Base-by-base conservation (phyloP, 768 basidiomycete species). In the Suillus bovinus region DNA sequence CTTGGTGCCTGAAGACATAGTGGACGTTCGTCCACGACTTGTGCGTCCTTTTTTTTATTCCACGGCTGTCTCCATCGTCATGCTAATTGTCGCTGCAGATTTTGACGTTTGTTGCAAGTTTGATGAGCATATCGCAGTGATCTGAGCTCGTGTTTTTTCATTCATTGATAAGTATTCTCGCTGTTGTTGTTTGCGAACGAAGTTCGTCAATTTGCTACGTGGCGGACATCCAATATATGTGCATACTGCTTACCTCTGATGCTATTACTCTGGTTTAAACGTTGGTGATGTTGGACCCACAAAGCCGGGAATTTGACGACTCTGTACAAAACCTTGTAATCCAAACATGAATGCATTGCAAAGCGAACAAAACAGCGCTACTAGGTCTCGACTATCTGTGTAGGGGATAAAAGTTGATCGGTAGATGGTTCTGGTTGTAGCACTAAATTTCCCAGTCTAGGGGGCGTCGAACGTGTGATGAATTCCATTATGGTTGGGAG, bases 1-100 rank as follows among this genome's bases (percentile, higher is more conserved):
- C 84, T 78, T 99, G 62, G 96, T 98, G 0, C 95, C 96, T 0
- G 96, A 99, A 71, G 95, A 95, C 76, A 95, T 98, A 68, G 94
- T 99, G 39, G 96, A 98, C 73, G 84, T 98, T 63, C 88, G 96
- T 47, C 87, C 94, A 36, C 87, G 93, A 62, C 81, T 97, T 73
- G 94, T 96, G 72, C 44, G 91, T 81, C 22, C n/a, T n/a, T 34
- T 39, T 33, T 61, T 29, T 31, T 29, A 27, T 41, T 57, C 17
- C 54, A 22, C 56, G 63, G 1, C 42, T 34, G 10, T n/a, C n/a
- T 39, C 42, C 49, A 46, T 17, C 27, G 20, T 44, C 14, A 22
- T 20, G 29, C 14, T 34, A 31, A 31, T 58, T n/a, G 5, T 42
- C 44, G 22, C 31, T 54, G 47, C 68, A 94, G 93, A 94, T 98